These are phyloP conservation scores for Colletotrichum orchidophilum DNA, from an alignment of 2,329 filamentous ascomycete species.

Conservation along the genomic window DNA sequence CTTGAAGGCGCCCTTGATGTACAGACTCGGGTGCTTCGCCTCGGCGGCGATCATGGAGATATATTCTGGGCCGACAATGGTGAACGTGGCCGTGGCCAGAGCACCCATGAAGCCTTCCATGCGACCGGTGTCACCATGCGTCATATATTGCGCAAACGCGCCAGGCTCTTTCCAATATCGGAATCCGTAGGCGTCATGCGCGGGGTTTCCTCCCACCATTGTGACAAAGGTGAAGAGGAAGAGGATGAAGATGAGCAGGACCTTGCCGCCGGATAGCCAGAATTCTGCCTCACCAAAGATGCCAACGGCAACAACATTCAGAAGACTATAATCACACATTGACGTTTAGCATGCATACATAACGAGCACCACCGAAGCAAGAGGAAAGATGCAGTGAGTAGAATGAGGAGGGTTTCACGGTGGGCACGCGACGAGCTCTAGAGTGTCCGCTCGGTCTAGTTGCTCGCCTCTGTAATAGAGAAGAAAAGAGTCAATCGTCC, in stretches of 20 bases:
- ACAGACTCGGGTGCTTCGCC: slow-evolving; percentile 69
- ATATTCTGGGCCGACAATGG: slow-evolving; percentile 70
- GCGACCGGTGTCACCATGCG: slow-evolving; percentile 66
- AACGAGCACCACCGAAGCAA: background rate
- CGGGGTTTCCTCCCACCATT: slow-evolving; percentile 42
- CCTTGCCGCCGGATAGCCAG: slow-evolving; percentile 64
- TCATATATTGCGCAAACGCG: slow-evolving; percentile 29
- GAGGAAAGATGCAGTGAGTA: background rate
- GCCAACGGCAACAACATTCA: slow-evolving; percentile 35
- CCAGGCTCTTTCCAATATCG: slow-evolving; percentile 34
- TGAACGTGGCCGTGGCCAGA: slow-evolving; percentile 73
- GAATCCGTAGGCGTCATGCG: slow-evolving; percentile 38
- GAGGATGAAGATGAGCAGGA: slow-evolving; percentile 66
- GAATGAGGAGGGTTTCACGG: slow-evolving; percentile 1
- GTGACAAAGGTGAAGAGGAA: slow-evolving; percentile 67
- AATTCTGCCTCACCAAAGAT: slow-evolving; percentile 66
- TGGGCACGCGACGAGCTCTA: slow-evolving; percentile 21
- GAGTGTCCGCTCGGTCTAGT: slow-evolving; percentile 8
- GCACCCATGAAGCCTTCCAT: slow-evolving; percentile 78
- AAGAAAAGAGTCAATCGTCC: slow-evolving; percentile 17
- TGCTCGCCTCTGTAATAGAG: slow-evolving; percentile 5
- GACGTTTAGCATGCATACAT: slow-evolving; percentile 32
- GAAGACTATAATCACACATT: slow-evolving; percentile 30
- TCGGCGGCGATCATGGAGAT: slow-evolving; percentile 75
- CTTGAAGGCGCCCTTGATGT: slow-evolving; percentile 62